These are phyloP conservation scores for Penicillium canariense DNA, from an alignment of 495 filamentous ascomycete species.

Conservation along the genomic window DNA sequence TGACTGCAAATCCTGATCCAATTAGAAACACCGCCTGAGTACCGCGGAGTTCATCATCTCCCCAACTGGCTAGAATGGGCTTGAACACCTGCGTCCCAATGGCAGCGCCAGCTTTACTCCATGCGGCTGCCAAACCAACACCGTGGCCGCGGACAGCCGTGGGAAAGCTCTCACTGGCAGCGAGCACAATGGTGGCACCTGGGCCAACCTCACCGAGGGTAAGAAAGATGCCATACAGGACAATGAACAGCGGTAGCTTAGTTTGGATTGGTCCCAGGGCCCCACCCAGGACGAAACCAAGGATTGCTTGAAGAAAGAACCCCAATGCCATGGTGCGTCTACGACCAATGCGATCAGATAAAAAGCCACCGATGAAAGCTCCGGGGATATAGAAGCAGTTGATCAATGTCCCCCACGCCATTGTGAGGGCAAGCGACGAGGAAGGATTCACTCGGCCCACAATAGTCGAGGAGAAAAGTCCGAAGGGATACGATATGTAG, in stretches of 20 bases:
- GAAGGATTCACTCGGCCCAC: conserved; percentile 38
- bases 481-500: conserved; percentile 41
- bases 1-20: conserved; percentile 28
- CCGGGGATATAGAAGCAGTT: conserved; percentile 81
- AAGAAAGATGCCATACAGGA: conserved; percentile 67
- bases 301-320: conserved; percentile 58
- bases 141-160: conserved; percentile 77
- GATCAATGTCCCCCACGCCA: conserved; percentile 77
- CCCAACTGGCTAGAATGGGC: conserved; percentile 29
- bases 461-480: conserved; percentile 39
- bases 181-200: conserved; percentile 76
- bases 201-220: conserved; percentile 75
- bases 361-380: conserved; percentile 63
- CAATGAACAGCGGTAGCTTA: conserved; percentile 65
- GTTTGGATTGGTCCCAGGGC: conserved; percentile 54
- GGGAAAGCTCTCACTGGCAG: conserved; percentile 57
- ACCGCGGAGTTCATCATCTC: conserved; percentile 21
- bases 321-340: conserved; percentile 60
- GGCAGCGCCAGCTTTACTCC: conserved; percentile 78
- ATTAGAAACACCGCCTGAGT: conserved; percentile 31
- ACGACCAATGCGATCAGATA: conserved; percentile 67
- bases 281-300: conserved; percentile 73
- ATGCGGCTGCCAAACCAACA: conserved; percentile 74
- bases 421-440: conserved; percentile 51
- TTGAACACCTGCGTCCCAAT: conserved; percentile 72